A percentile compares a stretch with the other conserved stretches of the same genome.
Conservation (phyloP, 257 asterid genomes). For the Solanum tacnaense region DNA sequence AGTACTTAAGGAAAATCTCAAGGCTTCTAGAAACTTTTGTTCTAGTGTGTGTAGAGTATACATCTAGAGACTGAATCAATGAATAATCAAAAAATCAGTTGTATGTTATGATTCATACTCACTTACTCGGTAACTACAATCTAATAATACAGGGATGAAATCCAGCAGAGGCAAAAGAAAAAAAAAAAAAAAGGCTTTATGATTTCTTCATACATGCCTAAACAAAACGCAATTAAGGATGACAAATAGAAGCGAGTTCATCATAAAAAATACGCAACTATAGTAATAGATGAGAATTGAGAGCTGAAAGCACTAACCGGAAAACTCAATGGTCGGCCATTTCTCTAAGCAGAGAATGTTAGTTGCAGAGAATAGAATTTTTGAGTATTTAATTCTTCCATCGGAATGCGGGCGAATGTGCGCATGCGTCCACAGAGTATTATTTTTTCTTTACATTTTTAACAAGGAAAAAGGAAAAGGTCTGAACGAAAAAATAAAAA, state of each 20-base stretch:
- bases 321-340: not conserved
- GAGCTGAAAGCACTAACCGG: not conserved
- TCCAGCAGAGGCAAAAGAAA: not conserved
- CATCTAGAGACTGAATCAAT: not conserved
- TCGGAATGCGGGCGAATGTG: not conserved
- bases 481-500: not conserved
- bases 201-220: not conserved
- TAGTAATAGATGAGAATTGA: not conserved
- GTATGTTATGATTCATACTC: not conserved
- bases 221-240: not conserved
- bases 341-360: not conserved
- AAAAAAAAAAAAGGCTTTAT: not conserved
- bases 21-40: not conserved
- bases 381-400: not conserved
- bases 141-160: not conserved
- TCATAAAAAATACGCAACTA: not conserved
- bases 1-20: not conserved
- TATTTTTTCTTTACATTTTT: not conserved
- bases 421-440: not conserved
- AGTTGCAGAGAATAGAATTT: not conserved
- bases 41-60: not conserved
- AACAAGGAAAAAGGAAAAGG: not conserved
- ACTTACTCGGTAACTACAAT: not conserved
- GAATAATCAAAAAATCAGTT: not conserved
- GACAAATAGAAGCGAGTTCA: not conserved